Evolutionary conservation across 768 basidiomycete genomes (phyloP).

Genomic region (Lactifluus subvellereus): DNA sequence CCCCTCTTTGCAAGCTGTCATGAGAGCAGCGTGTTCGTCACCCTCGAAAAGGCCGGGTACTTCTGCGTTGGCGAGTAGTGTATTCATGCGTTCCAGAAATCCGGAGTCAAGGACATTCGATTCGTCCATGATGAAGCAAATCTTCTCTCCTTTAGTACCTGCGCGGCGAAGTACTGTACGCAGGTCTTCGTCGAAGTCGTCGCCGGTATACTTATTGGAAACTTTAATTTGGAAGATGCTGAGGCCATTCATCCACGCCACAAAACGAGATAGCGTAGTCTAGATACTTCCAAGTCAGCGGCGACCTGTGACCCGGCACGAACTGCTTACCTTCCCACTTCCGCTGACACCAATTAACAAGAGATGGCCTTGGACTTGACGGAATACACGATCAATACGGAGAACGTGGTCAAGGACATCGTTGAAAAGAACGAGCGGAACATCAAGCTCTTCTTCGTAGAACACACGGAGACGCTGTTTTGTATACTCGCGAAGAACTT

Average conservation of each 20-base stretch:
- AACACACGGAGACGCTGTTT: conserved; percentile 97
- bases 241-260: conserved; percentile 99
- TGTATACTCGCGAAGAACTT: conserved; percentile 88
- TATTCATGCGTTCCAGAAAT: conserved; percentile 99
- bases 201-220: conserved; percentile 97
- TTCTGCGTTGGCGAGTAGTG: conserved; percentile 97
- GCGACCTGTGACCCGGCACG: not conserved
- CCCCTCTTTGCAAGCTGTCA: conserved; percentile 99
- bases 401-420: conserved; percentile 98
- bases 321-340: conserved; percentile 79
- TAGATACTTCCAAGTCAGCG: conserved; percentile 33
- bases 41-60: conserved; percentile 99
- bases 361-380: conserved; percentile 95
- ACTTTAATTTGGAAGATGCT: conserved; percentile 99
- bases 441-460: conserved; percentile 98
- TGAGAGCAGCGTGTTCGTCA: conserved; percentile 95
- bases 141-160: conserved; percentile 98
- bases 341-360: conserved; percentile 97
- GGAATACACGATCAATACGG: conserved; percentile 97
- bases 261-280: conserved; percentile 97
- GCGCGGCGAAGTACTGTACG: conserved; percentile 90
- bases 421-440: conserved; percentile 96
- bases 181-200: conserved; percentile 97
- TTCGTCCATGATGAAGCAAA: conserved; percentile 99
- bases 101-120: conserved; percentile 99